phyloP scores from a whole-genome alignment of 106 monocot species.

The Iris macrosiphon region DNA sequence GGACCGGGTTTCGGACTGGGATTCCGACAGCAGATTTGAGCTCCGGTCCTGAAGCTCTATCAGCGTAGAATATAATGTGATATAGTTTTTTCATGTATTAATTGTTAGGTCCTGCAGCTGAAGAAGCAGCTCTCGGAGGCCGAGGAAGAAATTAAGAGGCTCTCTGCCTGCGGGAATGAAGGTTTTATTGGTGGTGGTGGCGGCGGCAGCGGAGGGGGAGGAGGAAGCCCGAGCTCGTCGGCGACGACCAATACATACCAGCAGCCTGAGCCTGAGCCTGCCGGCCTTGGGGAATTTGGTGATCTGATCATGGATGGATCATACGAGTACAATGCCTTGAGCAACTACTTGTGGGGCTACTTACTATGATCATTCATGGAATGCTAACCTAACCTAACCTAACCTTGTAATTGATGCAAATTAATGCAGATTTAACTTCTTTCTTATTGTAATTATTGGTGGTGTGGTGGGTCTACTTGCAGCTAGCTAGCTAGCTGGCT shows the following conservation, averaged over 20 bases:
- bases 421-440: not conserved
- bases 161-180: conserved; percentile 9
- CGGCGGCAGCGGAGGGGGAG: not conserved
- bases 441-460: too few relatives aligned
- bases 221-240: conserved; percentile 45
- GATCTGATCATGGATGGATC: conserved; percentile 2
- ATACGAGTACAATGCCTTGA: conserved; percentile 3
- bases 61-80: too few relatives aligned
- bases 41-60: too few relatives aligned
- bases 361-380: too few relatives aligned
- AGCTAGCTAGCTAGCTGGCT: too few relatives aligned
- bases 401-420: not conserved
- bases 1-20: not conserved
- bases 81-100: too few relatives aligned
- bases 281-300: conserved; percentile 20
- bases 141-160: conserved; percentile 42
- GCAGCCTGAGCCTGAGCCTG: not conserved
- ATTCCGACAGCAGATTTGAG: not conserved
- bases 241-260: conserved; percentile 25
- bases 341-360: too few relatives aligned
- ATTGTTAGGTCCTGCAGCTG: conserved; percentile 34
- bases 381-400: too few relatives aligned
- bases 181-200: not conserved
- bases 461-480: too few relatives aligned
- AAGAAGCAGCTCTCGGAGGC: conserved; percentile 41